Base-by-base conservation (phyloP, 306 rosid species). In the Senna siamea region DNA sequence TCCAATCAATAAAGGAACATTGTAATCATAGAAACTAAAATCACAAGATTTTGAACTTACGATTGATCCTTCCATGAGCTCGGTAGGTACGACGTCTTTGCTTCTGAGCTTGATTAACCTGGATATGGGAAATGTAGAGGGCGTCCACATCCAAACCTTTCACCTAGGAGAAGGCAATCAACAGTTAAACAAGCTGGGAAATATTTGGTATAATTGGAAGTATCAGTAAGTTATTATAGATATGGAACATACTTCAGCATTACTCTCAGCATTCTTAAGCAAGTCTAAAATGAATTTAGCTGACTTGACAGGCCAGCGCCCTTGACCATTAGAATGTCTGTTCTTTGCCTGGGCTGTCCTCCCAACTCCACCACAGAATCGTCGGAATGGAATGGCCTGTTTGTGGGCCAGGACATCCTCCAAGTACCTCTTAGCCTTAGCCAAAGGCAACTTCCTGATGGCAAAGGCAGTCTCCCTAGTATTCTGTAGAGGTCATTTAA, bases 241-340 rank as follows among this genome's bases (percentile, higher is more conserved):
- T 55, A 4, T 1, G 11, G 1, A 4, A 28, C 84, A 10, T 73
- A 91, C 98, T 74, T 94, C 98, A 1, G 98, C 98, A 18, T 94
- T 94, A 53, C 98, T 94, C 90, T 94, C 98, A 7, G 98, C 98
- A 81, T 94, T 91, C 88, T 89, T 94, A 0, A 91, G 92, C 86
- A 91, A 82, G 68, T 91, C 98, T 13, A 94, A 76, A 30, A 94
- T 88, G 66, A 88, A 92, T 64, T 83, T 89, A 0, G 98, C 97
- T 20, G 98, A 94, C 51, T 94, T 91, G 15, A 76, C 97, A 11
- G 98, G 98, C 98, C 97, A 93, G 52, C 98, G 85, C 12, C 98
- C 97, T 69, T 93, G 98, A 4, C 98, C 98, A 47, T 94, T 94
- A 23, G 96, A 91, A 70, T 94, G 98, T 75, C 97, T 89, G 53